Evolutionary conservation across 768 basidiomycete genomes (phyloP).

Genomic region (Lactifluus subvellereus): DNA sequence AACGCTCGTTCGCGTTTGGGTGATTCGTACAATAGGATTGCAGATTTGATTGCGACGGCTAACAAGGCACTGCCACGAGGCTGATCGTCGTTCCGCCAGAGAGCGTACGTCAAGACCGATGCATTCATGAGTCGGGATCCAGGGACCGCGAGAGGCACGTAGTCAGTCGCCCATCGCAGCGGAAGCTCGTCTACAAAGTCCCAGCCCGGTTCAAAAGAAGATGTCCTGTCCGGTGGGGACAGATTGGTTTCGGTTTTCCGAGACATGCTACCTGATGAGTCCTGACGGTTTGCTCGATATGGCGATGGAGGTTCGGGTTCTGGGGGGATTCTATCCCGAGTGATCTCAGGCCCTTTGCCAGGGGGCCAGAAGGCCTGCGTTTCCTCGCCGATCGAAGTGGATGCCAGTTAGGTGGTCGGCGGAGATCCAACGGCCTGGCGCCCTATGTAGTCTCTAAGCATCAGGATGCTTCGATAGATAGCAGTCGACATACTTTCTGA

Average conservation of each 20-base stretch:
- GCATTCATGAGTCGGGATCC: constrained; percentile 57
- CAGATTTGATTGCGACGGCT: constrained; percentile 69
- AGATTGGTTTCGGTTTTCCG: neutral
- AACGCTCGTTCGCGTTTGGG: constrained; percentile 80
- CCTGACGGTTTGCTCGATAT: constrained; percentile 11
- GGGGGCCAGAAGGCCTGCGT: constrained; percentile 49
- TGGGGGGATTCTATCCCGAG: constrained; percentile 42
- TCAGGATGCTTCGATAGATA: neutral
- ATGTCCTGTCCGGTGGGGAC: neutral
- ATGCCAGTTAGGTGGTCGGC: constrained; percentile 46
- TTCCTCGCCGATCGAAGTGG: constrained; percentile 43
- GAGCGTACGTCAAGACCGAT: constrained; percentile 58
- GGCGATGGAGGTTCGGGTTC: constrained; percentile 26
- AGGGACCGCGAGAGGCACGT: constrained; percentile 64
- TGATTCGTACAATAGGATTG: constrained; percentile 73
- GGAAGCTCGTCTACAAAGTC: constrained; percentile 71
- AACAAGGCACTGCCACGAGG: constrained; percentile 48
- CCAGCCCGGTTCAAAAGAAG: constrained; percentile 34
- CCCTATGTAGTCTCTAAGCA: constrained; percentile 36
- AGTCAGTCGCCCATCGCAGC: constrained; percentile 83
- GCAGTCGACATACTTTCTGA: constrained; percentile 47
- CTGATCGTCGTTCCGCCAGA: constrained; percentile 57
- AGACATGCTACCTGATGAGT: neutral
- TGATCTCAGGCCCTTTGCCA: constrained; percentile 59
- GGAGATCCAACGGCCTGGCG: constrained; percentile 54